These are phyloP conservation scores for Elongisporangium undulatum DNA, from an alignment of 352 stramenopile genomes.

Conservation along the genomic window DNA sequence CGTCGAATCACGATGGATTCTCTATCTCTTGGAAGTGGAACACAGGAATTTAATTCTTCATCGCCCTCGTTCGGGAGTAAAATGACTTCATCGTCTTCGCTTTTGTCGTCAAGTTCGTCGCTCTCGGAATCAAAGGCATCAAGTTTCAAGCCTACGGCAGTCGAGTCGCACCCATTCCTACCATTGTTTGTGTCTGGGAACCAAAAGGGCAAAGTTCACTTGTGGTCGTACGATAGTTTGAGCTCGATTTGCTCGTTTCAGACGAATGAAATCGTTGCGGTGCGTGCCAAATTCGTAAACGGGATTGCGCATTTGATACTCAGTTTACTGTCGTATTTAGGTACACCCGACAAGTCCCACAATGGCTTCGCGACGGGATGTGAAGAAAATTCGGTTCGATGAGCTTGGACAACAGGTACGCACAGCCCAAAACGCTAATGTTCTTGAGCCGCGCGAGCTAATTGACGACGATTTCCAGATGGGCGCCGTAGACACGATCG, in stretches of 20 bases:
- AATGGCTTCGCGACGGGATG: conserved; percentile 45
- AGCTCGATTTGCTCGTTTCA: conserved; percentile 66
- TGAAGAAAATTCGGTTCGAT: conserved; percentile 81
- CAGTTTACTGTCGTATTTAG: conserved; percentile 17
- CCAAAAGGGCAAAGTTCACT: conserved; percentile 71
- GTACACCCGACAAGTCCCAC: conserved; percentile 54
- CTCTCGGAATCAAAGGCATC: conserved; percentile 39
- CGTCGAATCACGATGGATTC: conserved; percentile 15
- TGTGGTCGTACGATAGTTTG: conserved; percentile 84
- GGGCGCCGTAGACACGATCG: conserved; percentile 66
- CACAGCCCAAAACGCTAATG: background rate
- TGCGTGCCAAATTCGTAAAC: conserved; percentile 14
- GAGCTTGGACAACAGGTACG: conserved; percentile 71
- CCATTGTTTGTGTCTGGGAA: conserved; percentile 80
- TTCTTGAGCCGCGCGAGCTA: conserved; percentile 1
- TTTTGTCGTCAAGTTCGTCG: conserved; percentile 9
- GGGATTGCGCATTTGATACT: background rate
- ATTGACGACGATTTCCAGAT: conserved; percentile 31
- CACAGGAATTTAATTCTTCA: background rate
- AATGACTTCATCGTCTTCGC: conserved; percentile 4
- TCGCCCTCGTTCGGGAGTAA: background rate
- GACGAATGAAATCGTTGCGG: conserved; percentile 55
- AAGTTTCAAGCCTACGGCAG: conserved; percentile 72
- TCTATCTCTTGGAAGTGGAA: background rate
- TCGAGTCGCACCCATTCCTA: conserved; percentile 74